These are phyloP conservation scores for Crepidotus variabilis DNA, from an alignment of 768 basidiomycete genomes.

Conservation along the genomic window DNA sequence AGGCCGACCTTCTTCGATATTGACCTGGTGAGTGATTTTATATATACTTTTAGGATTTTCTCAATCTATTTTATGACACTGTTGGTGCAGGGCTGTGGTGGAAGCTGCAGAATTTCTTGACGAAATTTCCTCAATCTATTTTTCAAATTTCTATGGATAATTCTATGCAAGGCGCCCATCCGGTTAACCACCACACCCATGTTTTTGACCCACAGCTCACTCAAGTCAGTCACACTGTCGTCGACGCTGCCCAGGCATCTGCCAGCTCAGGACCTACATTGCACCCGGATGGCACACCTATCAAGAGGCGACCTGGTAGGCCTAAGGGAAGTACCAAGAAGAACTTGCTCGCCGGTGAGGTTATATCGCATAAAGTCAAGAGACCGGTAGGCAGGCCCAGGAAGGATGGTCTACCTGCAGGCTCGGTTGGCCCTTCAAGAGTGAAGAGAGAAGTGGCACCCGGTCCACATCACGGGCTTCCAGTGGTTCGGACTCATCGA, in stretches of 20 bases:
- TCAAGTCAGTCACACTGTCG: constrained; percentile 5
- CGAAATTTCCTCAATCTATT: constrained; percentile 15
- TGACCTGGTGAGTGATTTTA: neutral
- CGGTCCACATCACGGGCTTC: constrained; percentile 2
- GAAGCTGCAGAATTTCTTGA: constrained; percentile 10
- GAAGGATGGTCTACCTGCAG: constrained; percentile 79
- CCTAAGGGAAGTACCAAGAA: constrained; percentile 84
- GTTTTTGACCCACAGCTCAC: constrained; percentile 19
- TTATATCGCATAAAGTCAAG: constrained; percentile 53
- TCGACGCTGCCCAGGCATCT: neutral
- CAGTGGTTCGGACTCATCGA: constrained; percentile 5
- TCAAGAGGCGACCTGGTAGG: constrained; percentile 69
- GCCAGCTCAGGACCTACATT: constrained; percentile 9
- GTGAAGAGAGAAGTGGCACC: constrained; percentile 20
- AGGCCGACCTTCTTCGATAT: neutral
- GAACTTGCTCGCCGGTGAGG: constrained; percentile 30
- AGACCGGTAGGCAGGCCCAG: constrained; percentile 78
- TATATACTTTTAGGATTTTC: neutral
- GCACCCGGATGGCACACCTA: constrained; percentile 20
- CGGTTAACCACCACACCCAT: constrained; percentile 17
- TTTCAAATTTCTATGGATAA: constrained; percentile 21
- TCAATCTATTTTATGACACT: neutral
- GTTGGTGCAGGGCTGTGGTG: neutral
- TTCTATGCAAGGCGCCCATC: constrained; percentile 17
- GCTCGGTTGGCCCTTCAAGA: constrained; percentile 53